Base-by-base conservation (phyloP, 352 stramenopile species). In the Phytophthora idaei region DNA sequence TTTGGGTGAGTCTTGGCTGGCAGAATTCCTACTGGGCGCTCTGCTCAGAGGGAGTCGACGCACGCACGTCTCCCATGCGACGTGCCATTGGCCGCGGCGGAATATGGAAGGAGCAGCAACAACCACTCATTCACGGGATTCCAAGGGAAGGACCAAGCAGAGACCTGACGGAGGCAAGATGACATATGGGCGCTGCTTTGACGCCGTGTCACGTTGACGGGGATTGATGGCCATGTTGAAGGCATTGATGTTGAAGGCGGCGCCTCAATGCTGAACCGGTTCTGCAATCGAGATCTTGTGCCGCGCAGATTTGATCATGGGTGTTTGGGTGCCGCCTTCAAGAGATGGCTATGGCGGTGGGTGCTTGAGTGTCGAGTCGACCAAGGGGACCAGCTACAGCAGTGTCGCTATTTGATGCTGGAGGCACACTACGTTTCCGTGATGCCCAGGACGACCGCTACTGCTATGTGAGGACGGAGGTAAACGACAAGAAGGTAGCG, bases 241-340 rank as follows among this genome's bases (percentile, higher is more conserved):
- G 47, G 11, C 56, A 39, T 67, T 62, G 50, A 67, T 50, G 50
- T 61, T 67, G 46, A 61, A 67, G 15, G 1, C n/a, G 11, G 42
- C 25, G 15, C 25, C 14, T 14, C 12, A 47, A 51, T 12, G 41
- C 28, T 61, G 55, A 53, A 53, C 55, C 42, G 52, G 54, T 52
- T 68, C 61, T 62, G 61, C 52, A 68, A 21, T 21, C 10, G 45
- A 55, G 45, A 57, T 44, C 57, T 57, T 57, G 52, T 68, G 61
- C 54, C 34, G 17, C n/a, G 21, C 25, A 27, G 61, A 68, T 68
- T 68, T 68, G 61, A 53, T 36, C 29, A 34, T 34, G 29, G 29
- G 29, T 34, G 29, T 7, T 34, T 34, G 29, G 7, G 21, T 21
- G 29, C 29, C 7, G 29, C 29, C 29, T 34, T 34, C 29, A 34